These are phyloP conservation scores for Fusarium palustre DNA, from an alignment of 2,329 filamentous ascomycete genomes.

Conservation along the genomic window DNA sequence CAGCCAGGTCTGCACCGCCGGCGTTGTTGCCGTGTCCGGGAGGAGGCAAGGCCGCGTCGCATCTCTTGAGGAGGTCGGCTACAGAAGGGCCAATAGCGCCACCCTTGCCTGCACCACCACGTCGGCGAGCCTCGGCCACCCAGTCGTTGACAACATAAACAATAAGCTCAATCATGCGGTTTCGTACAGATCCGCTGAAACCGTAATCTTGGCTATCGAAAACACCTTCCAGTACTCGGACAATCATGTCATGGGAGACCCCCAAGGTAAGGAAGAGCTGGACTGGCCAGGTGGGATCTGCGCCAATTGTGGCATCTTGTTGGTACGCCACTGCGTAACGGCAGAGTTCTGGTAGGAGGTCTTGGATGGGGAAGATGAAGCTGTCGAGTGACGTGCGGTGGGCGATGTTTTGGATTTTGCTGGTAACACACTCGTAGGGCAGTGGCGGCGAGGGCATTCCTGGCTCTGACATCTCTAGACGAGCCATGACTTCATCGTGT, in stretches of 20 bases:
- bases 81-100: constrained; percentile 58
- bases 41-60: constrained; percentile 59
- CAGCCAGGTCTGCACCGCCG: constrained; percentile 59
- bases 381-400: constrained; percentile 74
- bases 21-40: constrained; percentile 56
- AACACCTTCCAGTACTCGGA: constrained; percentile 66
- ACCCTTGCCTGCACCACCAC: constrained; percentile 57
- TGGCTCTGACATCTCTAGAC: constrained; percentile 57
- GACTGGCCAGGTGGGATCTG: constrained; percentile 68
- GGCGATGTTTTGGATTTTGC: constrained; percentile 72
- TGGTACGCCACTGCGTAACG: constrained; percentile 69
- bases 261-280: constrained; percentile 67
- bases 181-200: constrained; percentile 64
- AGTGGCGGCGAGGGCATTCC: constrained; percentile 57
- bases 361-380: constrained; percentile 72
- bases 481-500: constrained; percentile 67
- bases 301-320: constrained; percentile 68
- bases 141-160: constrained; percentile 61
- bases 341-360: constrained; percentile 71
- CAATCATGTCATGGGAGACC: constrained; percentile 67
- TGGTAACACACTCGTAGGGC: constrained; percentile 78
- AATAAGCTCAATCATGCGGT: constrained; percentile 67
- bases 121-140: constrained; percentile 62
- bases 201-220: constrained; percentile 70
- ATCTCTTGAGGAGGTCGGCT: constrained; percentile 62